phyloP scores from a whole-genome alignment of 345 rosid genomes.

The Gossypium sturtianum region DNA sequence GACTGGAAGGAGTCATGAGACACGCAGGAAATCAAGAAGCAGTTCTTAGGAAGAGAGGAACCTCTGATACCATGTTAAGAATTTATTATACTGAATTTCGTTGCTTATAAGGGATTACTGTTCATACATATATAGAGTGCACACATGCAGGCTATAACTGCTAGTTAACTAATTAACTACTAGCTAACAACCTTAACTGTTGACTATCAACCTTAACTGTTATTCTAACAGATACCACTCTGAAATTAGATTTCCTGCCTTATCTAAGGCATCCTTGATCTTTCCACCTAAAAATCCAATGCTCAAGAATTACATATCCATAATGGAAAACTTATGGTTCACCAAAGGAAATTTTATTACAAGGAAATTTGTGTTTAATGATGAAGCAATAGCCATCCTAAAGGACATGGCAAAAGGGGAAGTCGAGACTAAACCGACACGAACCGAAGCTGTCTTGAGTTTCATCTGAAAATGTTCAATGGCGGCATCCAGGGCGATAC shows the following conservation, averaged over 20 bases:
- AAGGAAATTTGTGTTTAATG: not conserved
- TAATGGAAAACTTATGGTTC: constrained; percentile 12
- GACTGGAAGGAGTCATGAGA: too few species aligned
- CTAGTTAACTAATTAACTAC: too few species aligned
- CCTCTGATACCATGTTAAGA: too few species aligned
- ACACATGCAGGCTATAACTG: too few species aligned
- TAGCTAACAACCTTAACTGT: too few species aligned
- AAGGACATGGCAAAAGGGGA: not conserved
- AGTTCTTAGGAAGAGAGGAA: too few species aligned
- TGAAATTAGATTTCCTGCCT: not conserved
- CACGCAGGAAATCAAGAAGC: too few species aligned
- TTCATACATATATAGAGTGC: too few species aligned
- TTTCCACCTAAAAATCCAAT: not conserved
- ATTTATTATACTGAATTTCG: too few species aligned
- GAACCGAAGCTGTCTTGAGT: not conserved
- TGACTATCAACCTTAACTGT: too few species aligned
- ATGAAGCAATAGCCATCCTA: not conserved
- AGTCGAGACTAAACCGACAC: not conserved
- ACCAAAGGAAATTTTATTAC: not conserved
- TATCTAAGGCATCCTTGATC: not conserved
- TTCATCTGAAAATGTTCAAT: constrained; percentile 7
- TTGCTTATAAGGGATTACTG: too few species aligned
- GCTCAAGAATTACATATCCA: not conserved
- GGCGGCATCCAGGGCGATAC: not conserved
- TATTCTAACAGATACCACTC: not conserved